Conservation (phyloP, 2,329 filamentous ascomycete genomes). For the Zarea fungicola region DNA sequence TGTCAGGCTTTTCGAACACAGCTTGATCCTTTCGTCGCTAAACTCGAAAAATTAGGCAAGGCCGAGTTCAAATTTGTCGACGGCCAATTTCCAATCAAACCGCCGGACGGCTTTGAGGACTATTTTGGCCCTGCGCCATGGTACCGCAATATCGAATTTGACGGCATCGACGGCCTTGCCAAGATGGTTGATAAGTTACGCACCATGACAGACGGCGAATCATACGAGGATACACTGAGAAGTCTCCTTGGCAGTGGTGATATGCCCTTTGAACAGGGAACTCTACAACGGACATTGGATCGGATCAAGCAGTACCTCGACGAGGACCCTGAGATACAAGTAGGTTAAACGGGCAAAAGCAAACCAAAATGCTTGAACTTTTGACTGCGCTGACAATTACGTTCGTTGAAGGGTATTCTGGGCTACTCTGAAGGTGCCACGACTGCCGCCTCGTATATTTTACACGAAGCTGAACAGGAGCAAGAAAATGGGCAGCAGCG, state of each 20-base stretch:
- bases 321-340: slow-evolving; percentile 27
- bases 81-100: slow-evolving; percentile 43
- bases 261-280: slow-evolving; percentile 13
- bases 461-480: slow-evolving; percentile 42
- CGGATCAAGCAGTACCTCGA: slow-evolving; percentile 40
- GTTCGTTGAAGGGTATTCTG: slow-evolving; percentile 40
- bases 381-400: neutral
- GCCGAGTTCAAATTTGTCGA: slow-evolving; percentile 45
- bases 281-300: slow-evolving; percentile 17
- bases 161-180: slow-evolving; percentile 37
- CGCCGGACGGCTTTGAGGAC: slow-evolving; percentile 49
- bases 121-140: slow-evolving; percentile 53
- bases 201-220: slow-evolving; percentile 47
- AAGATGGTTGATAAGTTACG: slow-evolving; percentile 47
- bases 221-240: slow-evolving; percentile 51
- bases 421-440: slow-evolving; percentile 58
- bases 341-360: neutral
- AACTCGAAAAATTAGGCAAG: slow-evolving; percentile 15
- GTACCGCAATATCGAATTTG: slow-evolving; percentile 49
- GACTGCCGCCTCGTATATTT: slow-evolving; percentile 46
- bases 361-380: too few species aligned
- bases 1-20: slow-evolving; percentile 51
- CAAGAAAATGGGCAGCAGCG: slow-evolving; percentile 27
- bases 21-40: slow-evolving; percentile 31
- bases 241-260: slow-evolving; percentile 35